Evolutionary conservation across 441 rosid genomes (phyloP), one percentile per base, ranked within the genome.

Genomic region (Isatis lusitanica): DNA sequence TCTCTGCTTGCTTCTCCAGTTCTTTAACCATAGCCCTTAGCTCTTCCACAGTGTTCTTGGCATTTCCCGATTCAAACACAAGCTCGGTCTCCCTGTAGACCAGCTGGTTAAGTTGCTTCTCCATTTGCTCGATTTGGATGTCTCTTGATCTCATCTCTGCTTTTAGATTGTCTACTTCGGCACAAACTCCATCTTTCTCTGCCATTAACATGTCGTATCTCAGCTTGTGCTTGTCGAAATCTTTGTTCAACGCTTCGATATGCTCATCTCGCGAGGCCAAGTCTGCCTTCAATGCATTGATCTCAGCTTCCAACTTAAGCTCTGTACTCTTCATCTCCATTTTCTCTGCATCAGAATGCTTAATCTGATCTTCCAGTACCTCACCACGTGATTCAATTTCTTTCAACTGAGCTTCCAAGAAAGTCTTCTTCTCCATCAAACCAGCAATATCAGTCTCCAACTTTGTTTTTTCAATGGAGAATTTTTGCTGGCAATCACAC

Each of bases 151-250:
- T 74, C 66, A 78, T 43, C 36, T 85, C 88, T 35, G 90, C 91
- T 51, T 46, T 39, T 16, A 87, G 78, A 7, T 69, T 81, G 62
- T 83, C 66, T 40, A 85, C 63, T 80, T 83, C 78, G 7, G 90
- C 94, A 74, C 9, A 78, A 57, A 82, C 39, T 78, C 46, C 86
- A 64, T 90, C 93, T 76, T 78, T 90, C 77, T 89, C 94, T 9
- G 84, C 83, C 86, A 75, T 70, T 6, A 91, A 78, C 90, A 75
- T 82, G 55, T 89, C 91, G 24, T 78, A 77, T 24, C 82, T 83
- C 74, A 80, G 66, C 71, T 87, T 88, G 5, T 84, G 74, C 9
- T 11, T 74, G 67, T 86, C 92, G 10, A 84, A 60, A 42, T 78
- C 79, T 77, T 83, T 88, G 77, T 85, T 86, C 67, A 89, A 66